Evolutionary conservation across 176 grass and related monocot genomes (phyloP).

Genomic region (Avena sativa): DNA sequence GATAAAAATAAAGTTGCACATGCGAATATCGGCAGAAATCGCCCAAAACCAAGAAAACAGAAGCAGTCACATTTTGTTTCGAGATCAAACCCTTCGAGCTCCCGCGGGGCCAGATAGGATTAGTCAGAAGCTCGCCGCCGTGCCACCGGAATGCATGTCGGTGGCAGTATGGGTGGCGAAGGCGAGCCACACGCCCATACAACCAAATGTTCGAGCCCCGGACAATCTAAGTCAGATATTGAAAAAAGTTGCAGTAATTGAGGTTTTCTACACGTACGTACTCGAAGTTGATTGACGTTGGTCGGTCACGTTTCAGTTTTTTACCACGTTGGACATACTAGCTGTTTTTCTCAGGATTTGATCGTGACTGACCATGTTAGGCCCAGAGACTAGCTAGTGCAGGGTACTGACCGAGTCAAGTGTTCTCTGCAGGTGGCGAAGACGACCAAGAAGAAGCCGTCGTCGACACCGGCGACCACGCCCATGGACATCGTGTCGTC

Average conservation of each 20-base stretch:
- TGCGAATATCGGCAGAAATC: neutral
- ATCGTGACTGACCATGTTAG: neutral
- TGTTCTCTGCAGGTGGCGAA: constrained; percentile 42
- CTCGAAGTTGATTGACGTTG: neutral
- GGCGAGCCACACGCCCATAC: neutral
- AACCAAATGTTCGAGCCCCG: neutral
- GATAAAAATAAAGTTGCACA: neutral
- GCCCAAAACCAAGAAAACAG: neutral
- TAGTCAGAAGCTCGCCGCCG: neutral
- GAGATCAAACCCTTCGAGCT: neutral
- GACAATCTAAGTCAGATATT: neutral
- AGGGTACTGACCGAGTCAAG: neutral
- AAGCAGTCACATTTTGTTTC: too few relatives aligned
- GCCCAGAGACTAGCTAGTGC: neutral
- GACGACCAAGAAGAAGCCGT: constrained; percentile 27
- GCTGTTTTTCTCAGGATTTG: neutral
- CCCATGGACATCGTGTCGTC: neutral
- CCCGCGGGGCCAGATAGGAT: neutral
- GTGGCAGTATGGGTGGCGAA: neutral
- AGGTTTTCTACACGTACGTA: neutral
- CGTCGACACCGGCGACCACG: neutral
- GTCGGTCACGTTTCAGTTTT: neutral
- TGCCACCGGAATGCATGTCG: neutral
- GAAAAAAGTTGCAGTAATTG: neutral
- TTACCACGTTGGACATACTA: neutral